Percentiles rank a stretch among this genome's conserved stretches.
Conservation (phyloP, 805 yeast genomes). For the Nakazawaea wickerhamii region DNA sequence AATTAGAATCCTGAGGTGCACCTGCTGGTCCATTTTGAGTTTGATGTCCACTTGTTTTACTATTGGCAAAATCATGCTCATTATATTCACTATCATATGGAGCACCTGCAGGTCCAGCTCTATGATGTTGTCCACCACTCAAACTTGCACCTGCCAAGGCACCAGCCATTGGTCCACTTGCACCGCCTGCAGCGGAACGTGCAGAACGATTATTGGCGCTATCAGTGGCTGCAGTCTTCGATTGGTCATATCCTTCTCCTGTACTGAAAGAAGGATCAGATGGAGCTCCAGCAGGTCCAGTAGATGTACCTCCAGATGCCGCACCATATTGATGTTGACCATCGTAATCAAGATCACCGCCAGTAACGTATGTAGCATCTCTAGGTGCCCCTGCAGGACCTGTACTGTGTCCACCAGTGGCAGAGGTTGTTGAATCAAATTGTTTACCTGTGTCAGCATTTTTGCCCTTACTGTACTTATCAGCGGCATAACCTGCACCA, state of each 20-base stretch:
- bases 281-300: conserved; percentile 7
- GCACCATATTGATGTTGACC: no score
- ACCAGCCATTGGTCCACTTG: background rate
- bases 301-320: no score
- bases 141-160: background rate
- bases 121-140: background rate
- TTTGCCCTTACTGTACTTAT: background rate
- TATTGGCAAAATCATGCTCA: background rate
- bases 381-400: background rate
- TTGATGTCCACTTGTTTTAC: no score
- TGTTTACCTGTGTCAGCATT: background rate
- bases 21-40: conserved; percentile 7
- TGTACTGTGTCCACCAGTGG: background rate
- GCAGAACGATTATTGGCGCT: background rate
- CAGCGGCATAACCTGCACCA: background rate
- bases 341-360: no score
- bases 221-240: background rate
- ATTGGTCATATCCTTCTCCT: background rate
- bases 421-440: background rate
- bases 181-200: background rate
- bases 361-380: no score
- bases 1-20: conserved; percentile 10
- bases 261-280: background rate
- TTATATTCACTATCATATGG: conserved; percentile 4
- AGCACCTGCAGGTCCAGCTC: conserved; percentile 10